A percentile compares a stretch with the other conserved stretches of the same genome.
Evolutionary conservation across 106 monocot species (phyloP).

Genomic region (Dendrobium huoshanense): DNA sequence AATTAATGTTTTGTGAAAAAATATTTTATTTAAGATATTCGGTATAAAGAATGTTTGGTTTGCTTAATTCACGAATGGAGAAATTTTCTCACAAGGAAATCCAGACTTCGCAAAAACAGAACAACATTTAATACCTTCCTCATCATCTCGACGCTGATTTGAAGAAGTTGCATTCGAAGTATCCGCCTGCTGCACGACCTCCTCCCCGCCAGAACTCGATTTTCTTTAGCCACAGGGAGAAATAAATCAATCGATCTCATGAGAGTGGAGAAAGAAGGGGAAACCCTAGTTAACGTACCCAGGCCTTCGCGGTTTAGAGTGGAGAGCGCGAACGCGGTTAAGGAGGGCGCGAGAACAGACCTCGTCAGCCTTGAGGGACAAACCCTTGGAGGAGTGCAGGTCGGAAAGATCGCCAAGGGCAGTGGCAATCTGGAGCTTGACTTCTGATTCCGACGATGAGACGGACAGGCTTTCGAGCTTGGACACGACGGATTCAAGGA

Average conservation of each 20-base stretch:
- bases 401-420: constrained; percentile 47
- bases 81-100: not conserved
- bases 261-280: not conserved
- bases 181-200: not conserved
- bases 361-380: constrained; percentile 47
- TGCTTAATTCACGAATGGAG: too few relatives aligned
- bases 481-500: constrained; percentile 39
- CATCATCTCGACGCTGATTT: constrained; percentile 9
- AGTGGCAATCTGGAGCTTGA: constrained; percentile 27
- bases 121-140: constrained; percentile 12
- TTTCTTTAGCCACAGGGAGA: constrained; percentile 5
- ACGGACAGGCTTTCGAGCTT: constrained; percentile 11
- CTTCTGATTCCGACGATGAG: constrained; percentile 3
- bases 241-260: not conserved
- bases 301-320: not conserved
- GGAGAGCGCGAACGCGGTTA: constrained; percentile 8
- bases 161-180: not conserved
- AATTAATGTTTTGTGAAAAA: too few relatives aligned
- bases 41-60: too few relatives aligned
- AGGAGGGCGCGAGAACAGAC: constrained; percentile 38
- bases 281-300: constrained; percentile 1
- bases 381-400: constrained; percentile 34
- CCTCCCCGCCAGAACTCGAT: not conserved
- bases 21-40: too few relatives aligned
- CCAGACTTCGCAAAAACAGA: not conserved